phyloP scores from a whole-genome alignment of 192 early-diverging fungal genomes.

The Allomyces javanicus region DNA sequence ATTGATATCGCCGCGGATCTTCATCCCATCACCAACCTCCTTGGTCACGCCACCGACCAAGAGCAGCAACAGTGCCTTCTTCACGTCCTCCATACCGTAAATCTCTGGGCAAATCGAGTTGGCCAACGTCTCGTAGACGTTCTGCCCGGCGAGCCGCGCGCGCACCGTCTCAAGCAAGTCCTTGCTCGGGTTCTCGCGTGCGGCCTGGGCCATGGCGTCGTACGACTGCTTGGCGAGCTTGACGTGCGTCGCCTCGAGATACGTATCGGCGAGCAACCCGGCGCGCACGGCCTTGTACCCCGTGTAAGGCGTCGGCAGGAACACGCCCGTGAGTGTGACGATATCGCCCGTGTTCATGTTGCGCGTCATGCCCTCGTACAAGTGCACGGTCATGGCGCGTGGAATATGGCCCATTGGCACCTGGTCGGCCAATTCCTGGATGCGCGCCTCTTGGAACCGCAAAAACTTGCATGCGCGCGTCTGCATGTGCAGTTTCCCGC shows the following conservation, averaged over 20 bases:
- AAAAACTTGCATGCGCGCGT: constrained; percentile 80
- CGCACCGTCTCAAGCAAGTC: constrained; percentile 15
- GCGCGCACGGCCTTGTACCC: constrained; percentile 80
- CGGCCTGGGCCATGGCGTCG: constrained; percentile 45
- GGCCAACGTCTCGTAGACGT: constrained; percentile 58
- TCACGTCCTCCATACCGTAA: constrained; percentile 80
- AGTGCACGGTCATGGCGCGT: constrained; percentile 79
- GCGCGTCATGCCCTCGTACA: constrained; percentile 60
- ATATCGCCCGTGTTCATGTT: constrained; percentile 72
- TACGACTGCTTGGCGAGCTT: constrained; percentile 80
- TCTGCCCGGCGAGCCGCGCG: constrained; percentile 23
- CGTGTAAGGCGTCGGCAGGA: constrained; percentile 76
- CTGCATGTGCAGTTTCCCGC: constrained; percentile 72
- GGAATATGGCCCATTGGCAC: constrained; percentile 98
- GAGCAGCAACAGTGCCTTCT: constrained; percentile 69
- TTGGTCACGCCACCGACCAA: constrained; percentile 67
- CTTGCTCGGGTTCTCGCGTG: constrained; percentile 6
- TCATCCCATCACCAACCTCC: constrained; percentile 75
- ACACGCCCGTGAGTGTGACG: constrained; percentile 63
- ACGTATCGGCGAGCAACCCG: constrained; percentile 86
- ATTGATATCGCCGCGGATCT: constrained; percentile 93
- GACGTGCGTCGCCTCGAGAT: constrained; percentile 74
- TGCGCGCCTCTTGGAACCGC: constrained; percentile 87
- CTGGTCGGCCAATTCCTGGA: constrained; percentile 95
- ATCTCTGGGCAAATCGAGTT: constrained; percentile 73